Conservation (phyloP, 305 asterid species). For the Rubia occidens region DNA sequence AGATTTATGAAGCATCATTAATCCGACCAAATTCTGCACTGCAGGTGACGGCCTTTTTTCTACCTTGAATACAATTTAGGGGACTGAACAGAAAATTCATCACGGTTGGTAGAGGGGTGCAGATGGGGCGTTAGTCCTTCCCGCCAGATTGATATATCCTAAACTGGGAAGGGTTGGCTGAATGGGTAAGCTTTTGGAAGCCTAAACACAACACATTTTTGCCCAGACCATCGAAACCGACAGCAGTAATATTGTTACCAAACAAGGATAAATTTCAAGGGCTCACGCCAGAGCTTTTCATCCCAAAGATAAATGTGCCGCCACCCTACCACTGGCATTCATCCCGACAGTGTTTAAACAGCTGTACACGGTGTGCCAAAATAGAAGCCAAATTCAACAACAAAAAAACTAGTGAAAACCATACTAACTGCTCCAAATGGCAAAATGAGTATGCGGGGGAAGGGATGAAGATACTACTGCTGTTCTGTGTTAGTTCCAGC, state of each 20-base stretch:
- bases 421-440: conserved; percentile 10
- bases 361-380: no score
- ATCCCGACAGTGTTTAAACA: neutral
- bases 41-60: no score
- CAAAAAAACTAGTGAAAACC: neutral
- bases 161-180: neutral
- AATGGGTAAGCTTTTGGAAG: neutral
- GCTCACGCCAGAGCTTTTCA: neutral
- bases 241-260: neutral
- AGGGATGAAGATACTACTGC: neutral
- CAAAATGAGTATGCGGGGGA: neutral
- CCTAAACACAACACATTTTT: neutral
- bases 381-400: neutral
- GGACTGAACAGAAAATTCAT: no score
- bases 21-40: no score
- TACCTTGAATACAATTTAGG: no score
- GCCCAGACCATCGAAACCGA: neutral
- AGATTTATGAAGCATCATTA: no score
- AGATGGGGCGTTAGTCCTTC: no score
- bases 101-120: no score
- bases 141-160: neutral
- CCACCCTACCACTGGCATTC: neutral
- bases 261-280: neutral
- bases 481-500: conserved; percentile 15
- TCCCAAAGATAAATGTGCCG: neutral